A percentile compares a stretch with the other conserved stretches of the same genome.
phyloP scores from a whole-genome alignment of 148 eudicot species.

The Vaccinium corymbosum region DNA sequence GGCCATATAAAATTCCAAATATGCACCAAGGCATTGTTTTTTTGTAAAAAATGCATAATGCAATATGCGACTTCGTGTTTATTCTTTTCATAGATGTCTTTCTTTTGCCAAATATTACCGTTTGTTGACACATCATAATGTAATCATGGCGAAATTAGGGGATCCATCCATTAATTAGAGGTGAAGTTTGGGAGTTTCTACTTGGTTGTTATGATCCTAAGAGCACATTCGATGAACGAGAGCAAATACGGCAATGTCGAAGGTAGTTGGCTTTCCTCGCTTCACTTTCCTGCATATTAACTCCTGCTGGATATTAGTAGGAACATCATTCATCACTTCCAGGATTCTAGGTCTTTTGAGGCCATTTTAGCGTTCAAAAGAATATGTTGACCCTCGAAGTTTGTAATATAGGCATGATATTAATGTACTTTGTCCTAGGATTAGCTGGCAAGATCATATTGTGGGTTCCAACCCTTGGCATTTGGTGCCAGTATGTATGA shows the following conservation, averaged over 20 bases:
- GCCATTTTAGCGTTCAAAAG: not conserved
- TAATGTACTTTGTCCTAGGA: not conserved
- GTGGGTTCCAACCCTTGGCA: not conserved
- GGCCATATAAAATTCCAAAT: not conserved
- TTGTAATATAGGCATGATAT: not conserved
- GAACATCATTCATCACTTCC: not conserved
- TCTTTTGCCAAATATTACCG: not conserved
- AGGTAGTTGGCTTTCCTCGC: conserved; percentile 50
- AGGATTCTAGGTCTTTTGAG: conserved; percentile 1
- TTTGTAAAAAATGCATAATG: not conserved
- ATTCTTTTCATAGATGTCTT: not conserved
- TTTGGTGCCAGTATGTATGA: not conserved
- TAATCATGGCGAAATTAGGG: conserved; percentile 45
- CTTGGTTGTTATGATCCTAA: conserved; percentile 92
- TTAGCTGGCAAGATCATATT: not conserved
- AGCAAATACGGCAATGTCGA: conserved; percentile 60
- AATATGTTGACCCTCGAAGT: not conserved
- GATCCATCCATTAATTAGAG: conserved; percentile 93
- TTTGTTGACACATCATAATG: conserved; percentile 7
- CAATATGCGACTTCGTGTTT: not conserved
- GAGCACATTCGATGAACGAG: conserved; percentile 87
- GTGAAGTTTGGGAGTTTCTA: conserved; percentile 98
- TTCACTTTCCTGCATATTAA: conserved; percentile 7
- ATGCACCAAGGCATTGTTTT: conserved; percentile 1
- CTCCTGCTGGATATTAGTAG: not conserved